These are phyloP conservation scores for Blastomyces gilchristii DNA, from an alignment of 2,329 filamentous ascomycete genomes.

Conservation along the genomic window DNA sequence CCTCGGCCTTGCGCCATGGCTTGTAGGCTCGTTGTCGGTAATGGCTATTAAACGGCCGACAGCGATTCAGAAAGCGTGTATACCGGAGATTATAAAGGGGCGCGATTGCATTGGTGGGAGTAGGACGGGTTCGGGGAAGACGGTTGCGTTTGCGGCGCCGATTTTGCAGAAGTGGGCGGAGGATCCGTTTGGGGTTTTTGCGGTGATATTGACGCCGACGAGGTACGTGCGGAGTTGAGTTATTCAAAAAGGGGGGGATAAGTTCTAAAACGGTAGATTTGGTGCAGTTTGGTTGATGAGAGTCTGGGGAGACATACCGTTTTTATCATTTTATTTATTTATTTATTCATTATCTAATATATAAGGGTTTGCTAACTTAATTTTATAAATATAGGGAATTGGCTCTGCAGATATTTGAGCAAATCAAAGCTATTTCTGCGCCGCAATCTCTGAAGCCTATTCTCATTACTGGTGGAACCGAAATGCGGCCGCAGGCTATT, in stretches of 20 bases:
- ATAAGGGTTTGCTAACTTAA: background rate
- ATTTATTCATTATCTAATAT: background rate
- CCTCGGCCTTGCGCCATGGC: slow-evolving; percentile 71
- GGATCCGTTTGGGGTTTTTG: slow-evolving; percentile 87
- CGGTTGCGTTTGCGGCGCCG: slow-evolving; percentile 86
- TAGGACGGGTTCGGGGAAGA: slow-evolving; percentile 93
- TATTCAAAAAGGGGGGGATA: background rate
- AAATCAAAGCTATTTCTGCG: slow-evolving; percentile 84
- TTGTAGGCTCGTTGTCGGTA: slow-evolving; percentile 64
- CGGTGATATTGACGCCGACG: slow-evolving; percentile 78
- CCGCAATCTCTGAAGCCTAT: slow-evolving; percentile 78
- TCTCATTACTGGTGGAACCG: slow-evolving; percentile 82
- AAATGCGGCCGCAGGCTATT: slow-evolving; percentile 86
- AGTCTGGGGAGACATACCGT: too few relatives aligned
- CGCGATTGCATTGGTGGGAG: slow-evolving; percentile 92
- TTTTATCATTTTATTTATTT: too few relatives aligned
- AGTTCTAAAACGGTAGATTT: background rate
- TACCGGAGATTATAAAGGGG: slow-evolving; percentile 83
- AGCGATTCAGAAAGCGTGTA: slow-evolving; percentile 83
- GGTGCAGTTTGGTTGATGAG: background rate
- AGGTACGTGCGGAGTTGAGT: slow-evolving; percentile 37
- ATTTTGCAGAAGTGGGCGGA: slow-evolving; percentile 89
- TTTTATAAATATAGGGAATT: slow-evolving; percentile 52
- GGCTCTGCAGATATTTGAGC: slow-evolving; percentile 90
- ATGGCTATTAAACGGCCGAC: slow-evolving; percentile 84